Evolutionary conservation across 371 early-diverging fungal species (phyloP), one percentile per base, ranked within the genome.

Genomic region (Apophysomyces sp.): DNA sequence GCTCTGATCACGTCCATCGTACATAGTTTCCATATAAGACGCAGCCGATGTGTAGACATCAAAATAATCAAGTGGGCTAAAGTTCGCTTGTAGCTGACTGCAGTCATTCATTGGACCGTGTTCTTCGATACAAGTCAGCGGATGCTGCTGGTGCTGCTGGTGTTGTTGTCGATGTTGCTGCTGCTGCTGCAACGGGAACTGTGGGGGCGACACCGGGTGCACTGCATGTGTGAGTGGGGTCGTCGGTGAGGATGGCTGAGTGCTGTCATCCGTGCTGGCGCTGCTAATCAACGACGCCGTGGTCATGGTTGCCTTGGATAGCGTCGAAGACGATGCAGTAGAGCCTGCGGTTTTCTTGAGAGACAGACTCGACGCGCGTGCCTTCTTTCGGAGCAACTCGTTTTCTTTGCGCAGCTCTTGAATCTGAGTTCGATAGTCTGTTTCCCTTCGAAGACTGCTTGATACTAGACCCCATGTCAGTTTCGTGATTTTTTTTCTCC

Each of bases 381-480:
- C 77, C 56, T 73, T 73, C 53, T 69, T 59, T 32, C 71, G 60
- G 9, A 77, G 60, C 16, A 58, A 67, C 32, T 73, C 74, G 26
- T 77, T 68, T 56, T 71, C 62, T 58, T 65, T 66, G 13, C 72
- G 65, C 3, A 77, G 36, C n/a, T 69, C 63, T 12, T 54, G 41
- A 28, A 77, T 60, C 63, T 71, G 67, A 34, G 52, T 61, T 37
- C 65, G 52, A 55, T 69, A 77, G 2, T 63, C 56, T 5, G 37
- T 32, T 52, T 73, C 71, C 34, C 72, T 58, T 36, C 63, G 61
- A 32, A 60, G 36, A 15, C 69, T 69, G 21, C 53, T 65, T 7
- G 66, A 60, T 2, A 75, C 76, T 74, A 58, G 29, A 56, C 53
- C 28, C 4, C 26, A 61, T 39, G 4, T 52, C 3, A 21, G 28